Evolutionary conservation across 768 basidiomycete species (phyloP), one percentile per base, ranked within the genome.

Genomic region (Kwoniella botswanensis): DNA sequence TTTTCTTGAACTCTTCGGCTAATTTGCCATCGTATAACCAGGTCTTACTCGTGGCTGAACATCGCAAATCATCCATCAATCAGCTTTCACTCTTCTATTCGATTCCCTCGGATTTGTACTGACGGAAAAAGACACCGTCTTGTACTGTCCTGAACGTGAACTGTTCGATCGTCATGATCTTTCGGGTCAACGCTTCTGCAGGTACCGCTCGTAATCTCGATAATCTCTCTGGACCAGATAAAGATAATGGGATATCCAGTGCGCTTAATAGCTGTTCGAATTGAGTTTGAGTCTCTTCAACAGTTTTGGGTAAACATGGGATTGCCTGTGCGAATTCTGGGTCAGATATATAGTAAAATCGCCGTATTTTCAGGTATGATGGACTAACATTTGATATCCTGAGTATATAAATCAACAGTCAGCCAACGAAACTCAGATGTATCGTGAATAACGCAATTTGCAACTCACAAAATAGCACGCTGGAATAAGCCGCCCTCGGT

Each of bases 131-230:
- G 21, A 71, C 65, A 18, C 70, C 70, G 18, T 71, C 70, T 41
- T 66, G 57, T 4, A 71, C 70, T 10, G 65, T 57, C 26, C 70
- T 46, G 41, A 71, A 71, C 2, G 70, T 71, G 44, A 67, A 55
- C 22, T 66, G 64, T 57, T 71, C 65, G 56, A 71, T 66, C 29
- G 68, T 71, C 71, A 72, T 72, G 56, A 72, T 66, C 13, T 56
- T 60, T 24, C 56, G 21, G 53, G 67, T 72, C 29, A 72, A 53
- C 9, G n/a, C 29, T 22, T 63, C 71, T 1, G 71, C 52, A 46
- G 65, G 41, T 22, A 72, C 50, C 12, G 66, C 71, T 59, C 71
- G 43, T 1, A 72, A 55, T 54, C n/a, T 24, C 22, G 43, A 46
- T 24, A 72, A 26, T 62, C 67, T 72, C 44, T 67, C 67, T 12